A percentile compares a stretch with the other conserved stretches of the same genome.
Conservation (phyloP, 371 early-diverging fungal genomes). For the Mucor velutinosus region DNA sequence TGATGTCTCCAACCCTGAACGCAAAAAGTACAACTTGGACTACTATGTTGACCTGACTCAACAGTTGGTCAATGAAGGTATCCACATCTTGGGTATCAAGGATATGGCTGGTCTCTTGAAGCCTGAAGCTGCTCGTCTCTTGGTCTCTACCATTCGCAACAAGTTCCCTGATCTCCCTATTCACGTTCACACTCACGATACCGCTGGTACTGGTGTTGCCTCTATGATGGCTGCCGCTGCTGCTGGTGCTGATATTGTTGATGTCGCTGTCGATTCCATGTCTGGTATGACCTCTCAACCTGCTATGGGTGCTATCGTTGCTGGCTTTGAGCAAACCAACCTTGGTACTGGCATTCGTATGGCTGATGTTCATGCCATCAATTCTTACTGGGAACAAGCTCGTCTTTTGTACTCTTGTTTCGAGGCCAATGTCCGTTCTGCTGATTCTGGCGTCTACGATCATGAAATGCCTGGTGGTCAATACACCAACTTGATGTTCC, state of each 20-base stretch:
- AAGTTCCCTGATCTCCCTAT: constrained; percentile 89
- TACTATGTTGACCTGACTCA: constrained; percentile 89
- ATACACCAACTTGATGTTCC: constrained; percentile 96
- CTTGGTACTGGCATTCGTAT: constrained; percentile 80
- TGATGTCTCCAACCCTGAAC: constrained; percentile 78
- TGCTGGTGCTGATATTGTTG: constrained; percentile 92
- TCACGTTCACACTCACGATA: constrained; percentile 96
- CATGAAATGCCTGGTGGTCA: constrained; percentile 97
- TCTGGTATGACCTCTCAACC: constrained; percentile 95
- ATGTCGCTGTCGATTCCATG: constrained; percentile 90
- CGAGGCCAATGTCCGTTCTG: constrained; percentile 83
- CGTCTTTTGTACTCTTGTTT: constrained; percentile 92
- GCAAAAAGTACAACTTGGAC: constrained; percentile 77
- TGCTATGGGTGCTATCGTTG: constrained; percentile 91
- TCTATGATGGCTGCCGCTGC: constrained; percentile 90
- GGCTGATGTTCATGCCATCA: constrained; percentile 76
- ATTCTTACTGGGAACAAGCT: constrained; percentile 94
- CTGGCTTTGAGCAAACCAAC: constrained; percentile 75
- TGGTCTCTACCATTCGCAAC: constrained; percentile 81
- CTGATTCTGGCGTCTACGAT: constrained; percentile 88
- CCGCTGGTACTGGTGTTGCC: constrained; percentile 94
- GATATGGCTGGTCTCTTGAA: constrained; percentile 97
- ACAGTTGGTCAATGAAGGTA: constrained; percentile 83
- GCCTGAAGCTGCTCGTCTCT: constrained; percentile 82
- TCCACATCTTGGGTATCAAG: constrained; percentile 93